Percentiles rank a stretch among this genome's conserved stretches.
Evolutionary conservation across 805 yeast genomes (phyloP).

Genomic region (Saturnispora saitoi): DNA sequence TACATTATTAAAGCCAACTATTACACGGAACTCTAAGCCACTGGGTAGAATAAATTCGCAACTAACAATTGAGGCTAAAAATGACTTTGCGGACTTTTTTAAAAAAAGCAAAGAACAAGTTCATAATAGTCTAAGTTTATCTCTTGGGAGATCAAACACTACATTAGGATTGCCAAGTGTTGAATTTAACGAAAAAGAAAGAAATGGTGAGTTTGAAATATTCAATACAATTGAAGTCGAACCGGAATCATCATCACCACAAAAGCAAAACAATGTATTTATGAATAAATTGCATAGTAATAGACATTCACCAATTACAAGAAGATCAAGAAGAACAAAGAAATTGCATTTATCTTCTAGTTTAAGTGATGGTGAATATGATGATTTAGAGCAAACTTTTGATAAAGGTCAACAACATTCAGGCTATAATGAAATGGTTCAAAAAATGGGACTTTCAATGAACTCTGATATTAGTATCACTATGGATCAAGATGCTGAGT

Average conservation of each 20-base stretch:
- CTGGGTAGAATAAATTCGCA: constrained; percentile 8
- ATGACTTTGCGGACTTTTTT: constrained; percentile 12
- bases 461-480: not conserved
- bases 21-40: not conserved
- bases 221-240: constrained; percentile 3
- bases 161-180: not conserved
- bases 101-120: constrained; percentile 10
- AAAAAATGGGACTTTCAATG: constrained; percentile 2
- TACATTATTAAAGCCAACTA: not conserved
- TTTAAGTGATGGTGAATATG: constrained; percentile 3
- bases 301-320: not conserved
- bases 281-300: not conserved
- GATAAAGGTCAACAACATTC: constrained; percentile 3
- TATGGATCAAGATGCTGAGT: not conserved
- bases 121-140: constrained; percentile 5
- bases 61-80: constrained; percentile 8
- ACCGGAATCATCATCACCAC: not conserved
- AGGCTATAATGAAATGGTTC: not conserved
- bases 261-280: not conserved
- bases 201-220: not conserved
- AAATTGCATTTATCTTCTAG: not conserved
- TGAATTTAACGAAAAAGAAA: not conserved
- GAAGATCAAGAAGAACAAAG: not conserved
- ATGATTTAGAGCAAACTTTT: constrained; percentile 5
- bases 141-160: not conserved